These are phyloP conservation scores for Aspergillus ostianus DNA, from an alignment of 495 filamentous ascomycete species.

Conservation along the genomic window DNA sequence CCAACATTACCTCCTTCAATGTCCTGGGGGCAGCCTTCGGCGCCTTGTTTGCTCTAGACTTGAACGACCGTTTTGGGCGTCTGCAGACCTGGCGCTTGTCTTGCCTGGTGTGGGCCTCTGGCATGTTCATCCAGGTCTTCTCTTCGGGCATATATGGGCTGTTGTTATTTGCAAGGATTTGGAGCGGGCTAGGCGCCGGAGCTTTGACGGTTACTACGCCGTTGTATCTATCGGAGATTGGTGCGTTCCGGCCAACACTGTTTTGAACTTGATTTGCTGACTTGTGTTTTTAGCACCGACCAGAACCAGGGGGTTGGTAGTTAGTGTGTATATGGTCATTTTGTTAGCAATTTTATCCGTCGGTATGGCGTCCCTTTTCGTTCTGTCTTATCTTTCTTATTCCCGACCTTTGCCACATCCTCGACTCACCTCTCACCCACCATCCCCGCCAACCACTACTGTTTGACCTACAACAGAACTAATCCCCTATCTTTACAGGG, in stretches of 20 bases:
- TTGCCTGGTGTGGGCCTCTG: constrained; percentile 39
- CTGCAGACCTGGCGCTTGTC: constrained; percentile 40
- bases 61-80: constrained; percentile 45
- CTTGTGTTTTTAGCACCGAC: constrained; percentile 32
- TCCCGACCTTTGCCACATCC: not conserved
- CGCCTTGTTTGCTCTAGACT: constrained; percentile 34
- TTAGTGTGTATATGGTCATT: constrained; percentile 52
- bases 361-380: constrained; percentile 27
- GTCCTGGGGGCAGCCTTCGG: constrained; percentile 45
- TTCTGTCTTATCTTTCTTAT: not conserved
- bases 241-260: constrained; percentile 10
- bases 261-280: constrained; percentile 2
- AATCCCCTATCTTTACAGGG: constrained; percentile 20
- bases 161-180: constrained; percentile 44
- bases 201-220: constrained; percentile 48
- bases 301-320: constrained; percentile 47
- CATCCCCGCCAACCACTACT: no score
- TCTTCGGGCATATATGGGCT: constrained; percentile 45
- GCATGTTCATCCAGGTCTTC: constrained; percentile 44
- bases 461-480: not conserved
- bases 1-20: constrained; percentile 48
- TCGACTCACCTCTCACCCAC: not conserved
- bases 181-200: constrained; percentile 47
- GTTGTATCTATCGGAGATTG: constrained; percentile 52
- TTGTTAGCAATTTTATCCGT: constrained; percentile 37